A percentile compares a stretch with the other conserved stretches of the same genome.
These are phyloP conservation scores for Lumnitzera littorea DNA, from an alignment of 345 rosid species.

Conservation along the genomic window DNA sequence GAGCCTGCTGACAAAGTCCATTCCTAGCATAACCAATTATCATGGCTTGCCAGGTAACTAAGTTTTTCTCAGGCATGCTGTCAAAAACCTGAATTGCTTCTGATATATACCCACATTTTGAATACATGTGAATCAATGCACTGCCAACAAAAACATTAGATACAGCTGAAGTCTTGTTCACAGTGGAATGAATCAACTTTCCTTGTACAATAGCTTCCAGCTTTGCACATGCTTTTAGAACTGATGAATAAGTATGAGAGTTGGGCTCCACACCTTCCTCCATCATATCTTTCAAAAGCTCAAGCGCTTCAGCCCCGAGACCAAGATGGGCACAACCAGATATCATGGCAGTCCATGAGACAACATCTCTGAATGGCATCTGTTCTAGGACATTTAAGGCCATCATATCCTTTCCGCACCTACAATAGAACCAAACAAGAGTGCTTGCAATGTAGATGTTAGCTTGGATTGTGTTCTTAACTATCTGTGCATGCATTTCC, in stretches of 20 bases:
- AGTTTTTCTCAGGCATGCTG: constrained; percentile 63
- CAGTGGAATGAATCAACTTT: constrained; percentile 69
- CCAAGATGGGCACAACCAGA: constrained; percentile 72
- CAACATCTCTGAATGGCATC: constrained; percentile 68
- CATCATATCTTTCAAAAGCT: constrained; percentile 74
- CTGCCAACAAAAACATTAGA: constrained; percentile 76
- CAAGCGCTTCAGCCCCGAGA: constrained; percentile 64
- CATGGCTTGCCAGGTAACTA: constrained; percentile 83
- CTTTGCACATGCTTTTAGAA: constrained; percentile 77
- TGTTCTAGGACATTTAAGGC: constrained; percentile 67
- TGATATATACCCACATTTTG: constrained; percentile 63
- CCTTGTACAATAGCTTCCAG: constrained; percentile 54
- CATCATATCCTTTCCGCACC: constrained; percentile 49
- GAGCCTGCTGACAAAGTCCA: constrained; percentile 69
- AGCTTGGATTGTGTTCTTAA: constrained; percentile 42
- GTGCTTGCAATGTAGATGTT: constrained; percentile 61
- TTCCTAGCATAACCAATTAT: constrained; percentile 68
- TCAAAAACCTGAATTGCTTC: constrained; percentile 76
- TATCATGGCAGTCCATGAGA: constrained; percentile 92
- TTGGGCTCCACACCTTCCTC: constrained; percentile 87
- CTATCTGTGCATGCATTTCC: constrained; percentile 73
- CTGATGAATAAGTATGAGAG: constrained; percentile 71
- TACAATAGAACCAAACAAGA: constrained; percentile 81
- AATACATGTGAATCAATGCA: constrained; percentile 79
- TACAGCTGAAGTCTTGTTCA: constrained; percentile 52